Conservation (phyloP, 2,329 filamentous ascomycete genomes). For the Pestalotiopsis sp. region DNA sequence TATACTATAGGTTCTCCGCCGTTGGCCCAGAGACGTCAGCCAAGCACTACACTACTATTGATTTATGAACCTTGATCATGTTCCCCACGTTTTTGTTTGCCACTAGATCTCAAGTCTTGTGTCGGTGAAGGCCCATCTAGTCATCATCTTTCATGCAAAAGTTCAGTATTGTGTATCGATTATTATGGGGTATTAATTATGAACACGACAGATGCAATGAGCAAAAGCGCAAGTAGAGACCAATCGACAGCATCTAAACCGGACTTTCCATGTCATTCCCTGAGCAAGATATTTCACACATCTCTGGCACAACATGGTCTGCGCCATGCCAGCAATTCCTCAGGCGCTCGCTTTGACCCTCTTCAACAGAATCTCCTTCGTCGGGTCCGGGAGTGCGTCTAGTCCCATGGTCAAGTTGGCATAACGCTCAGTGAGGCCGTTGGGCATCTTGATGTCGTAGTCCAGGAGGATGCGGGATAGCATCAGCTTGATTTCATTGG, state of each 20-base stretch:
- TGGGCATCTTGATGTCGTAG: constrained; percentile 35
- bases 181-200: background rate
- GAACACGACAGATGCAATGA: background rate
- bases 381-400: constrained; percentile 7
- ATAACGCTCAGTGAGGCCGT: constrained; percentile 17
- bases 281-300: background rate
- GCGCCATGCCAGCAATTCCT: background rate
- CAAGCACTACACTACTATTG: background rate
- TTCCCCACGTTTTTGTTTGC: background rate
- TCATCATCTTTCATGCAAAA: background rate
- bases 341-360: constrained; percentile 8
- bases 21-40: background rate
- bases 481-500: constrained; percentile 45
- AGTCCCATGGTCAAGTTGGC: constrained; percentile 7
- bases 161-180: background rate
- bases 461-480: constrained; percentile 39
- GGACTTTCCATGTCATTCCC: background rate
- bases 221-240: background rate
- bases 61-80: background rate
- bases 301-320: background rate
- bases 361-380: constrained; percentile 7
- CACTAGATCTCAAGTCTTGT: background rate
- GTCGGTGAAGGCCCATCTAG: background rate
- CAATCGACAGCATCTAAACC: background rate
- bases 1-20: background rate